Percentiles rank a stretch among this genome's conserved stretches.
Evolutionary conservation across 2,329 filamentous ascomycete genomes (phyloP).

Genomic region (Exophiala sp.): DNA sequence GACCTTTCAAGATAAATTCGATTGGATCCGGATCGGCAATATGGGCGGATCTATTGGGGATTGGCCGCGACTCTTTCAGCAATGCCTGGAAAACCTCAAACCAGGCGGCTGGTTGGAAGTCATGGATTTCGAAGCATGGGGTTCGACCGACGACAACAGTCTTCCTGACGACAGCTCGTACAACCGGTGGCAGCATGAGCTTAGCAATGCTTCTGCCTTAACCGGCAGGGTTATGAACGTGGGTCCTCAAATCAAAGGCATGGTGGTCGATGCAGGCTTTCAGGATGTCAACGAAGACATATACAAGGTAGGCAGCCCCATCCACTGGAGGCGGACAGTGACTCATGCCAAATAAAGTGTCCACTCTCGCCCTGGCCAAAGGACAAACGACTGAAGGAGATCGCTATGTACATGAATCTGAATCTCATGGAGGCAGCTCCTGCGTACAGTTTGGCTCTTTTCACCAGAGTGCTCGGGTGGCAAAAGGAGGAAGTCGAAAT

Average conservation of each 20-base stretch:
- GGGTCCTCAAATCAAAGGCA: constrained; percentile 18
- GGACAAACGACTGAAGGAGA: constrained; percentile 29
- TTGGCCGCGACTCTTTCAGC: constrained; percentile 30
- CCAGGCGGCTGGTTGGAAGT: constrained; percentile 33
- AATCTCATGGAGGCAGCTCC: constrained; percentile 35
- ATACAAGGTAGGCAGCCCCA: constrained; percentile 23
- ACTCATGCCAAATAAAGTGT: neutral
- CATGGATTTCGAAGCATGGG: constrained; percentile 32
- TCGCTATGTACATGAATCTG: constrained; percentile 30
- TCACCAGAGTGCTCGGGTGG: constrained; percentile 37
- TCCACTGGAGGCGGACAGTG: neutral
- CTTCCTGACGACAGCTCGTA: constrained; percentile 23
- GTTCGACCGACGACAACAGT: constrained; percentile 31
- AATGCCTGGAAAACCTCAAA: constrained; percentile 28
- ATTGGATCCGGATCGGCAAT: constrained; percentile 39
- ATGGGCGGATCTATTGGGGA: constrained; percentile 37
- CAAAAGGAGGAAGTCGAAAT: constrained; percentile 35
- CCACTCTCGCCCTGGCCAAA: constrained; percentile 31
- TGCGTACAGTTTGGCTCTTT: constrained; percentile 39
- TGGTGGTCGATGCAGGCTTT: constrained; percentile 30
- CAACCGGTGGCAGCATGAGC: constrained; percentile 19
- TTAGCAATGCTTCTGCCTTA: constrained; percentile 14
- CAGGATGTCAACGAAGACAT: constrained; percentile 26
- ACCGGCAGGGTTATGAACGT: constrained; percentile 21
- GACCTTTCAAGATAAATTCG: constrained; percentile 38